Evolutionary conservation across 495 filamentous ascomycete species (phyloP).

Genomic region (Xylaria curta): DNA sequence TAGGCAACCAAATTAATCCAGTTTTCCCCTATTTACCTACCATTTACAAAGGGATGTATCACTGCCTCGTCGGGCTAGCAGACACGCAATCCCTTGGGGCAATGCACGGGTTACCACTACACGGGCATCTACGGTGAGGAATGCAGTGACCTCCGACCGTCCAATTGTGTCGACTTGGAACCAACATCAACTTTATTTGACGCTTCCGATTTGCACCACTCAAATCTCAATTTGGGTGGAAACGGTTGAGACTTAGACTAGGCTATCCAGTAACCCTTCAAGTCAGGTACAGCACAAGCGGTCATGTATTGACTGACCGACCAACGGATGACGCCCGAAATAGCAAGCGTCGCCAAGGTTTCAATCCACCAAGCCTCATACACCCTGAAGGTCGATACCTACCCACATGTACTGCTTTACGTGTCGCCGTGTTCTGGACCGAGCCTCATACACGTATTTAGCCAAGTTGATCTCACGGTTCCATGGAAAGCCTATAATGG

Average conservation of each 20-base stretch:
- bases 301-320: not conserved
- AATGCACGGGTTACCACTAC: constrained; percentile 5
- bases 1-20: not conserved
- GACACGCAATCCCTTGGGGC: constrained; percentile 19
- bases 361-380: not conserved
- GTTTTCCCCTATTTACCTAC: constrained; percentile 4
- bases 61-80: constrained; percentile 8
- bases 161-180: constrained; percentile 9
- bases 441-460: not conserved
- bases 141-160: not conserved
- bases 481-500: not conserved
- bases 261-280: not conserved
- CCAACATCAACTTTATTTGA: not conserved
- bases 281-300: not conserved
- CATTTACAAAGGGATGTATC: constrained; percentile 10
- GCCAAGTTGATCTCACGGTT: not conserved
- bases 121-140: constrained; percentile 5
- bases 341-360: not conserved
- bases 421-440: not conserved
- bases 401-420: not conserved
- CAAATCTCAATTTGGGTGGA: not conserved
- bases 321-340: constrained; percentile 1
- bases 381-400: no score
- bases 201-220: not conserved
- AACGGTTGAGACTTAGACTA: not conserved